Evolutionary conservation across 2,329 filamentous ascomycete species (phyloP).

Genomic region (Fusarium virguliforme): DNA sequence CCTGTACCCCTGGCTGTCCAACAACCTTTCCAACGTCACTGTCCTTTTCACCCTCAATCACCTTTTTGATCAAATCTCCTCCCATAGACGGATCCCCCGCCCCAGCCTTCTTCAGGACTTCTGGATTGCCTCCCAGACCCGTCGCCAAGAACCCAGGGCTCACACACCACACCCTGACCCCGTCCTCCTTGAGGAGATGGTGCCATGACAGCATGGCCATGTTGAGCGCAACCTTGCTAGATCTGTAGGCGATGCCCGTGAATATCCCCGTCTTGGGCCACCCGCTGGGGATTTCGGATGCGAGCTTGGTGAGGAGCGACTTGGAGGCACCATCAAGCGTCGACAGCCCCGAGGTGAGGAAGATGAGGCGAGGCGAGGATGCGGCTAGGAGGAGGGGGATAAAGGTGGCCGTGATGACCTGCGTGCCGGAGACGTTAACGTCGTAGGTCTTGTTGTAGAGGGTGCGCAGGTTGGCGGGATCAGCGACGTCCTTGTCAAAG

Average conservation of each 20-base stretch:
- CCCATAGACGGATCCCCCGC: slow-evolving; percentile 57
- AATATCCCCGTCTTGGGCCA: slow-evolving; percentile 69
- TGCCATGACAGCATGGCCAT: slow-evolving; percentile 62
- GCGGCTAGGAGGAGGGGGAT: slow-evolving; percentile 63
- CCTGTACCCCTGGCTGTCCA: slow-evolving; percentile 49
- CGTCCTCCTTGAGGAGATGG: slow-evolving; percentile 62
- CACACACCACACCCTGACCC: slow-evolving; percentile 66
- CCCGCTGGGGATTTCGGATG: slow-evolving; percentile 54
- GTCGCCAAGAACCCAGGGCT: slow-evolving; percentile 67
- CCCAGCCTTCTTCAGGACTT: slow-evolving; percentile 54
- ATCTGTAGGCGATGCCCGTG: slow-evolving; percentile 43
- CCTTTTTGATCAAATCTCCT: slow-evolving; percentile 57
- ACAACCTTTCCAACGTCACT: slow-evolving; percentile 60
- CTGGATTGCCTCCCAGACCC: slow-evolving; percentile 56
- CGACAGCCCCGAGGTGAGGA: slow-evolving; percentile 64
- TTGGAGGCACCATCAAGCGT: slow-evolving; percentile 55
- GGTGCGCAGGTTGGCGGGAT: slow-evolving; percentile 56
- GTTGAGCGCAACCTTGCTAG: slow-evolving; percentile 51
- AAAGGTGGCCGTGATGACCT: slow-evolving; percentile 59
- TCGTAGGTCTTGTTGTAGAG: slow-evolving; percentile 65
- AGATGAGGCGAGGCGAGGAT: slow-evolving; percentile 63
- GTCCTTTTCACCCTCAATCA: slow-evolving; percentile 62
- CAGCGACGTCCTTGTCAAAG: slow-evolving; percentile 41
- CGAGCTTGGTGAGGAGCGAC: slow-evolving; percentile 44
- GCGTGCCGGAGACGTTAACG: slow-evolving; percentile 66